Conservation (phyloP, 2,329 filamentous ascomycete genomes). For the Aspergillus proliferans region DNA sequence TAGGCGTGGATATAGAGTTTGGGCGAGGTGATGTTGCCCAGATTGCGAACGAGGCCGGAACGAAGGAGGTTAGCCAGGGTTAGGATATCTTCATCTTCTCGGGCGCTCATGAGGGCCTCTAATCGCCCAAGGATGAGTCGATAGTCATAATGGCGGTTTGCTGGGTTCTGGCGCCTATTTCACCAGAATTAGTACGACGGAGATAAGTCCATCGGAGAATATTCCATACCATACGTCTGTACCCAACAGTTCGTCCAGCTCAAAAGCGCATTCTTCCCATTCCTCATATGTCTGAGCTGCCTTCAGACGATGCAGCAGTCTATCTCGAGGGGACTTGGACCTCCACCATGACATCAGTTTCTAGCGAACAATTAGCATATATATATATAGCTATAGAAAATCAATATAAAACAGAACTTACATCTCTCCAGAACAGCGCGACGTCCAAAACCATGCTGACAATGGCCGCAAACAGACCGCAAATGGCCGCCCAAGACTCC, state of each 20-base stretch:
- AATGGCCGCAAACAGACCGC: conserved; percentile 32
- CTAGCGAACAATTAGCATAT: conserved; percentile 38
- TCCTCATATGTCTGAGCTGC: conserved; percentile 69
- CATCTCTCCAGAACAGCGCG: conserved; percentile 56
- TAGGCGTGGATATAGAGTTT: conserved; percentile 79
- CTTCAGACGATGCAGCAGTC: conserved; percentile 60
- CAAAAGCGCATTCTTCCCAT: conserved; percentile 77
- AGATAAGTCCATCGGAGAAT: neutral
- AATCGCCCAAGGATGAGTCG: conserved; percentile 73
- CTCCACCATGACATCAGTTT: conserved; percentile 63
- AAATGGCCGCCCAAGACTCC: conserved; percentile 19
- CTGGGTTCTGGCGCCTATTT: conserved; percentile 70
- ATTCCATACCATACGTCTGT: conserved; percentile 65
- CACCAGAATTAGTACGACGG: neutral
- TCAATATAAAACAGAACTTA: conserved; percentile 26
- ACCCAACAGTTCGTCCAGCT: conserved; percentile 74
- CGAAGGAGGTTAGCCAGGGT: conserved; percentile 72
- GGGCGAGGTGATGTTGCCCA: conserved; percentile 82
- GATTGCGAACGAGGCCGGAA: conserved; percentile 69
- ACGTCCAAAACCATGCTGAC: conserved; percentile 58
- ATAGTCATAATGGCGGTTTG: conserved; percentile 79
- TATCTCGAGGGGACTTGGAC: conserved; percentile 57
- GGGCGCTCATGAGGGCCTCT: conserved; percentile 61
- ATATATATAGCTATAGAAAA: neutral
- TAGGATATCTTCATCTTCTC: conserved; percentile 66